Evolutionary conservation across 495 filamentous ascomycete species (phyloP).

Genomic region (Sphaerosporella brunnea): DNA sequence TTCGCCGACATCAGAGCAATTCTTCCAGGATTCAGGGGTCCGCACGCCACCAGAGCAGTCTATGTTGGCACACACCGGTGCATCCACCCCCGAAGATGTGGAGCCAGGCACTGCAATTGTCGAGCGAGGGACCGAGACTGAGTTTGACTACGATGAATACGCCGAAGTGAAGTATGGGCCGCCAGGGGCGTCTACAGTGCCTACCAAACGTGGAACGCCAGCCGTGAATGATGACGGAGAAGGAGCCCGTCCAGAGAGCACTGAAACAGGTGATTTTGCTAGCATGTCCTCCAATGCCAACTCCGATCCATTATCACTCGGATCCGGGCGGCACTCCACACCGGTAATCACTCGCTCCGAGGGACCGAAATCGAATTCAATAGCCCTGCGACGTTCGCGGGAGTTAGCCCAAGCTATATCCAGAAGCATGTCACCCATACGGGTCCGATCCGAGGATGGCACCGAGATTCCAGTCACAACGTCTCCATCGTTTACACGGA

Average conservation of each 20-base stretch:
- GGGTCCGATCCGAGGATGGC: not conserved
- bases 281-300: not conserved
- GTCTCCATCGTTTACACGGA: constrained; percentile 12
- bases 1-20: too few relatives aligned
- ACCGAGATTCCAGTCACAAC: too few relatives aligned
- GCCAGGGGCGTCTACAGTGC: not conserved
- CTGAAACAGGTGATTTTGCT: constrained; percentile 1
- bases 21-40: too few relatives aligned
- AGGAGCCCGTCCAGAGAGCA: too few relatives aligned
- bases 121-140: not conserved
- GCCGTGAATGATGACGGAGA: too few relatives aligned
- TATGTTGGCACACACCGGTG: constrained; percentile 19
- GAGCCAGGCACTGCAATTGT: not conserved
- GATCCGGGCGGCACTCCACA: too few relatives aligned
- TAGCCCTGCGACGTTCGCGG: too few relatives aligned
- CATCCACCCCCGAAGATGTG: constrained; percentile 14
- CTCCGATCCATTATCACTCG: constrained; percentile 1
- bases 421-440: too few relatives aligned
- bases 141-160: constrained; percentile 1
- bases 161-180: not conserved
- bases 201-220: not conserved
- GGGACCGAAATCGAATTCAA: too few relatives aligned
- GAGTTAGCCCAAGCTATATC: too few relatives aligned
- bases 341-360: too few relatives aligned
- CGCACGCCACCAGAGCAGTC: not conserved